Evolutionary conservation across 1,284 basidiomycete genomes (phyloP).

Genomic region (Tilletia caries): DNA sequence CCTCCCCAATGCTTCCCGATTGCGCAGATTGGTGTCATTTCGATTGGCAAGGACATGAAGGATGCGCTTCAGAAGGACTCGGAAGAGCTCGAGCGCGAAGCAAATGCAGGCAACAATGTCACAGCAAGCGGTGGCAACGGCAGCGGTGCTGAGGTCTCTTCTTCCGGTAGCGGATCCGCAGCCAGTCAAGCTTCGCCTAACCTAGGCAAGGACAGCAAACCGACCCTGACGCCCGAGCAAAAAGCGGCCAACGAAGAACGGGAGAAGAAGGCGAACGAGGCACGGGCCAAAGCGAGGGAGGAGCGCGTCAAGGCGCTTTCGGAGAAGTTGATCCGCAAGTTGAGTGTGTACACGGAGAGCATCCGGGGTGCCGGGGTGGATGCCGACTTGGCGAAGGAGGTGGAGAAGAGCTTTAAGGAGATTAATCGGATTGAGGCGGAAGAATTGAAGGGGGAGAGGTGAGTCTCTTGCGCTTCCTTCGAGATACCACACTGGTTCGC

Average conservation of each 20-base stretch:
- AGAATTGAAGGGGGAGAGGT: constrained; percentile 64
- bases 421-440: constrained; percentile 50
- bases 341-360: constrained; percentile 87
- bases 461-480: not conserved
- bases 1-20: not conserved
- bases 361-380: constrained; percentile 66
- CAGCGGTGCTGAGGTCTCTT: not conserved
- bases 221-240: constrained; percentile 73
- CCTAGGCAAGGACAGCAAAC: constrained; percentile 53
- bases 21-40: constrained; percentile 68
- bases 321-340: constrained; percentile 77
- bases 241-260: constrained; percentile 75
- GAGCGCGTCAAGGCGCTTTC: constrained; percentile 79
- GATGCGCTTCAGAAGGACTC: constrained; percentile 89
- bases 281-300: constrained; percentile 76
- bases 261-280: constrained; percentile 60
- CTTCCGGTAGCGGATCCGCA: not conserved
- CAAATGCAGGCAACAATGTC: constrained; percentile 21
- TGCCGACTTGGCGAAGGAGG: constrained; percentile 63
- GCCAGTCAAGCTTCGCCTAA: constrained; percentile 5
- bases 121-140: not conserved
- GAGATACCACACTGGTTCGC: too few species aligned
- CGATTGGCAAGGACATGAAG: constrained; percentile 93
- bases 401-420: constrained; percentile 42
- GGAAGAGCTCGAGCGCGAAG: constrained; percentile 58